Evolutionary conservation across 1,284 basidiomycete genomes (phyloP), one percentile per base, ranked within the genome.

Genomic region (Tylopilus sp.): DNA sequence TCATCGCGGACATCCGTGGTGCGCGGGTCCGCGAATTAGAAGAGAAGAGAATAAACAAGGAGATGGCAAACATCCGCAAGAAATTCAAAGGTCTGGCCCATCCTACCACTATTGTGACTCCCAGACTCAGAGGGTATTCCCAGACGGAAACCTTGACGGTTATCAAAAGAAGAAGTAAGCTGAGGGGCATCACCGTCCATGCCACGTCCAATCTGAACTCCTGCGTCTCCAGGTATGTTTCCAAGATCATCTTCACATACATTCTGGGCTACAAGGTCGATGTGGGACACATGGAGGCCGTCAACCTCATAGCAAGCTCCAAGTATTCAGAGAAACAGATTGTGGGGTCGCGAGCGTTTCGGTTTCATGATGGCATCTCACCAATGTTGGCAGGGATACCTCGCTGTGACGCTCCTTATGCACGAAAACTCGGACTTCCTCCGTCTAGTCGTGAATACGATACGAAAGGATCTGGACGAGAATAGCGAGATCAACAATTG

Each of bases 241-340:
- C 89, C 52, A 98, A 99, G 75, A 96, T 99, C 61, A 89, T 99
- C 54, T 99, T 99, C 75, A 98, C 97, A 16, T 98, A 97, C 65
- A 99, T 99, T 58, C 78, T 99, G 52, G 97, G 97, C 29, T 99
- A 99, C 75, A 95, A 95, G 70, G 95, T 99, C 60, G 97, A 99
- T 66, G 83, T 99, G 30, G 97, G 97, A 6, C 96, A 99, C 69
- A 97, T 99, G 94, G 96, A 99, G 66, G 96, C 97, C 12, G 91
- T 99, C 60, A 97, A 99, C 69, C 79, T 99, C 57, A 97, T 99
- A 60, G 89, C 95, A 33, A 95, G 92, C 65, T 74, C 82, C 39
- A 98, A 97, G 66, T 99, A 99, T 69, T 94, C 90, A 60, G 97
- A 99, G 74, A 99, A 99, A 73, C 97, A 99, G 72, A 99, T 99